These are phyloP conservation scores for Polygonum aviculare DNA, from an alignment of 148 eudicot genomes.

Conservation along the genomic window DNA sequence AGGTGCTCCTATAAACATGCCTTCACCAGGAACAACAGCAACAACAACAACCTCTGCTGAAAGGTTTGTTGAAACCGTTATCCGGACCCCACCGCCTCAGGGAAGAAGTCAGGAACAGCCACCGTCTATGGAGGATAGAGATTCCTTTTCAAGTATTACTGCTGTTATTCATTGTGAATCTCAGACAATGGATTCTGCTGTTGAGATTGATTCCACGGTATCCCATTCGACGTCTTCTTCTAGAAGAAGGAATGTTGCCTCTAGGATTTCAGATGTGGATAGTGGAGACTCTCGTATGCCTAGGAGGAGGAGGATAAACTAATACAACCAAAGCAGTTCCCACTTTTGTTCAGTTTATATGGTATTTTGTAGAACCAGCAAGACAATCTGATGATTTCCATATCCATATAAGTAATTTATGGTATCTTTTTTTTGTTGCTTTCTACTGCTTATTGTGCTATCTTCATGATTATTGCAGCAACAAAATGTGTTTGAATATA, in stretches of 20 bases:
- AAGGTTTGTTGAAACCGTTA: conserved; percentile 41
- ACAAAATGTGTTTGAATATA: neutral
- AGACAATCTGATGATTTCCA: neutral
- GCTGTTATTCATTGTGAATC: conserved; percentile 87
- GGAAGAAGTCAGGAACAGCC: conserved; percentile 45
- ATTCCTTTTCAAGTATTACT: conserved; percentile 89
- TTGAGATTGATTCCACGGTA: conserved; percentile 81
- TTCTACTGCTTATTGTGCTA: neutral
- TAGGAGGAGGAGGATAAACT: conserved; percentile 78
- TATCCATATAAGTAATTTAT: neutral
- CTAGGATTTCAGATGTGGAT: conserved; percentile 69
- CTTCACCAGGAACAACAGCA: conserved; percentile 22
- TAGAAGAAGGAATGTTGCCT: conserved; percentile 49
- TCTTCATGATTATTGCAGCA: conserved; percentile 1
- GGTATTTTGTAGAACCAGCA: neutral
- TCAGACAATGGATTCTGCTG: conserved; percentile 71
- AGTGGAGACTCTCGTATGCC: conserved; percentile 87
- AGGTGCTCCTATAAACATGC: conserved; percentile 16
- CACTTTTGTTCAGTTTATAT: neutral
- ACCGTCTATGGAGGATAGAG: conserved; percentile 63
- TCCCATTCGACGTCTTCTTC: conserved; percentile 78
- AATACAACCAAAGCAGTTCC: conserved; percentile 6
- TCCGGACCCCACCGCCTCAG: conserved; percentile 34
- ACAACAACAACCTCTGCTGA: conserved; percentile 22
- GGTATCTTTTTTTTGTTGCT: neutral